Evolutionary conservation across 2,329 filamentous ascomycete species (phyloP), one percentile per base, ranked within the genome.

Genomic region (Pseudogymnoascus sp.): DNA sequence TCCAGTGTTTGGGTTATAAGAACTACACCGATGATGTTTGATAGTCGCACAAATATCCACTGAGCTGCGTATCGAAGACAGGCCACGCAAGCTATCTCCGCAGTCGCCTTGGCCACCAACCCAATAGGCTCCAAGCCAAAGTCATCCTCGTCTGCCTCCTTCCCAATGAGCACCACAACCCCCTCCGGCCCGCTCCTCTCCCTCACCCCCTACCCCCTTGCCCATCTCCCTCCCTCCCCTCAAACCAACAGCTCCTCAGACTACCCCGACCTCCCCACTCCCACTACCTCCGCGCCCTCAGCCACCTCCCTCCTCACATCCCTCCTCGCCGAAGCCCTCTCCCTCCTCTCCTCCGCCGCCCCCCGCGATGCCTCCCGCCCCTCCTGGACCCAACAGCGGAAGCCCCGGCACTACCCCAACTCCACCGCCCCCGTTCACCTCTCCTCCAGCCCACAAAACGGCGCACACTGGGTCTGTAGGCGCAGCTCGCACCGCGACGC

Each of bases 391-490:
- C 69, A 73, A 38, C 83, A 82, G 69, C 77, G 77, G 18, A 65
- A 67, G 12, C 71, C 71, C 63, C 85, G 83, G 72, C 75, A 72
- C 10, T 83, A 78, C 62, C 69, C 77, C 3, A 77, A 80, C n/a
- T 82, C 81, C 1, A 73, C 74, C 14, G 80, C 83, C 7, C 73
- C 74, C 2, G 80, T 89, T 14, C 74, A 85, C 65, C 72, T 88
- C 21, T 80, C 79, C 64, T 78, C 84, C 68, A 79, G 81, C 63
- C 76, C 77, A 12, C 74, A 88, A 21, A 71, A 73, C 61, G 65
- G 69, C 34, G 87, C 89, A 74, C 81, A 78, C 16, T 91, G 89
- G 89, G 82, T 81, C 62, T 83, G 83, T 42, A 81, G 89, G 63
- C 80, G 80, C 50, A 89, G 85, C 71, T 75, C 82, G 44, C 89